Evolutionary conservation across 441 rosid genomes (phyloP), one percentile per base, ranked within the genome.

Genomic region (Dalechampia spathulata): DNA sequence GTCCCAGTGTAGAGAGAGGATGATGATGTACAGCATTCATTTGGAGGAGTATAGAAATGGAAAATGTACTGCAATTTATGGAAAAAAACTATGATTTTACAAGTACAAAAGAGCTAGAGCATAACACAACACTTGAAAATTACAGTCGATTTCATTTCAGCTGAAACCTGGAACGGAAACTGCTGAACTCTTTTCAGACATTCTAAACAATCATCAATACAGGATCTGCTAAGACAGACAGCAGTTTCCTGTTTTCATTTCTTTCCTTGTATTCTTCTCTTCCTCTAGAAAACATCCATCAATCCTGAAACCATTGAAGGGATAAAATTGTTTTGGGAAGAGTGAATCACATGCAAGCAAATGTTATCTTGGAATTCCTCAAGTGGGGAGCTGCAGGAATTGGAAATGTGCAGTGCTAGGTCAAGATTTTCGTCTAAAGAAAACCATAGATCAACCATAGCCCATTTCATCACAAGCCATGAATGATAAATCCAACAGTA

Each of bases 1-100:
- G 23, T 49, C 63, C 23, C 12, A 13, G 32, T 9, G 8, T 13
- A 49, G n/a, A 41, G 13, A 3, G 4, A 30, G 8, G 5, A 57
- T 52, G 63, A 60, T 54, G 25, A 56, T 63, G 76, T 72, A 72
- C 67, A 78, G 71, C 65, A 44, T 60, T 73, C 57, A 38, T 61
- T 52, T 16, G 44, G 63, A 20, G 45, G 61, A 49, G 36, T 42
- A 27, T 51, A 59, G 37, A 6, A 30, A 34, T 65, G 59, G 27
- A 32, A 60, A 23, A 8, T 48, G 23, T 57, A 59, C 57, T 19
- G 57, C 60, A 8, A 27, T 43, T 36, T 34, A 1, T 46, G 22
- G 26, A 17, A 3, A 14, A 55, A n/a, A n/a, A n/a, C n/a, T n/a
- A n/a, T n/a, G n/a, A 23, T 21, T 36, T 38, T 13, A 19, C 0